These are phyloP conservation scores for Boletus reticulatus DNA, from an alignment of 768 basidiomycete genomes.

Conservation along the genomic window DNA sequence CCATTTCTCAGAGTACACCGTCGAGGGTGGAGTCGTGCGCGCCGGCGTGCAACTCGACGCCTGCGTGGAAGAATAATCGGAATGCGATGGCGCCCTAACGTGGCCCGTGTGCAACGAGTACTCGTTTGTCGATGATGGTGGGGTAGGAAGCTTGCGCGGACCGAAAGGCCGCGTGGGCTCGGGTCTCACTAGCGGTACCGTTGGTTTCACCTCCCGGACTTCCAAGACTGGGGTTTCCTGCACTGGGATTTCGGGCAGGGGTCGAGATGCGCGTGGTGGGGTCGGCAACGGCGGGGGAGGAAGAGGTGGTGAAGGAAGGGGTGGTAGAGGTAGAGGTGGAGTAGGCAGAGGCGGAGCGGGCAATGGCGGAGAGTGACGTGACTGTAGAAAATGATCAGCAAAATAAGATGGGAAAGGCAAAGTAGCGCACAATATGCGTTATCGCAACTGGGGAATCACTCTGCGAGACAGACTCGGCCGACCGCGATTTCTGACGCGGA, in stretches of 20 bases:
- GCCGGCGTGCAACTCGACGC: slow-evolving; percentile 29
- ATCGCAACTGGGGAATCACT: slow-evolving; percentile 29
- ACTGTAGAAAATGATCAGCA: slow-evolving; percentile 14
- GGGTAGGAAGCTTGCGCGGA: slow-evolving; percentile 33
- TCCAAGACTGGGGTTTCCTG: slow-evolving; percentile 14
- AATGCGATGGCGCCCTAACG: slow-evolving; percentile 17
- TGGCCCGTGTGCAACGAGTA: slow-evolving; percentile 11
- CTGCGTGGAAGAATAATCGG: slow-evolving; percentile 24
- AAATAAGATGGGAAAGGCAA: neutral
- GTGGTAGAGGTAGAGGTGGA: slow-evolving; percentile 18
- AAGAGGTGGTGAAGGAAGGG: slow-evolving; percentile 23
- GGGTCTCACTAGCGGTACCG: slow-evolving; percentile 10
- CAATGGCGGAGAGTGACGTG: slow-evolving; percentile 25
- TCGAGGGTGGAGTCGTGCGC: slow-evolving; percentile 29
- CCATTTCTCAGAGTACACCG: slow-evolving; percentile 32
- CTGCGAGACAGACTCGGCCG: slow-evolving; percentile 29
- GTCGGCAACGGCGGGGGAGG: slow-evolving; percentile 27
- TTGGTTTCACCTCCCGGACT: slow-evolving; percentile 18
- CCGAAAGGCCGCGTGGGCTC: slow-evolving; percentile 20
- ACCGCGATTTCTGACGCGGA: slow-evolving; percentile 37
- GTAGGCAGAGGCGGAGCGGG: slow-evolving; percentile 14
- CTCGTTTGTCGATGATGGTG: slow-evolving; percentile 30
- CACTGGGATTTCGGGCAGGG: slow-evolving; percentile 29
- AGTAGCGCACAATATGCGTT: slow-evolving; percentile 25
- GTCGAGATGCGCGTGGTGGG: slow-evolving; percentile 27